Base-by-base conservation (phyloP, 805 yeast genomes). In the Yarrowia sp. region DNA sequence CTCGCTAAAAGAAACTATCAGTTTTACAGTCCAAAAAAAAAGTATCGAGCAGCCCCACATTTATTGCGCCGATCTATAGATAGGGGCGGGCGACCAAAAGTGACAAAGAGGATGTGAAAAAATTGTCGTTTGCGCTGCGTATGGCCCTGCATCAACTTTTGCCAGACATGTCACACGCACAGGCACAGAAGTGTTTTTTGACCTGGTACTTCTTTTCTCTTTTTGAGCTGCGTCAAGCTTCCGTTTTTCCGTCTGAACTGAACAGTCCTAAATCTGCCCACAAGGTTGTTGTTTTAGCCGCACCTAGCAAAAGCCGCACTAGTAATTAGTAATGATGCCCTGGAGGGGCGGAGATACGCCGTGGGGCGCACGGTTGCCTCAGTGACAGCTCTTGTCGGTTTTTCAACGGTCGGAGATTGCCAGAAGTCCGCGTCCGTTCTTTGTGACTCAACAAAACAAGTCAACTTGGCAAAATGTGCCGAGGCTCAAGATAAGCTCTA, bases 391-490 rank as follows among this genome's bases (percentile, higher is more conserved):
- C 12, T 14, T 30, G 17, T 12, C 36, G 36, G n/a, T 30, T 49
- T 9, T 49, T 32, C 16, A 10, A 32, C 56, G 9, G 22, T 30
- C 54, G 38, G 40, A 33, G 56, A 1, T 21, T 32, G 17, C 16
- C 21, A 21, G n/a, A 49, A 21, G 19, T 32, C 56, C 56, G 56
- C 8, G 38, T 21, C 56, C 56, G 56, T 9, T 19, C 12, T 28
- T n/a, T 30, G 38, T 49, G 56, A 49, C 56, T 49, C 56, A 49
- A 49, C 56, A 49, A 49, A 49, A 49, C 38, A 32, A 14, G 19
- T 17, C 36, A 19, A 48, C n/a, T 3, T 6, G 17, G 12, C 14
- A n/a, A 41, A 49, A 51, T 22, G 58, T 33, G 41, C 58, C 58
- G 58, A 51, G 58, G 58, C 30, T 10, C 30, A 51, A 22, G 58